Conservation (phyloP, 1,284 basidiomycete species). For the Tilletia walkeri region DNA sequence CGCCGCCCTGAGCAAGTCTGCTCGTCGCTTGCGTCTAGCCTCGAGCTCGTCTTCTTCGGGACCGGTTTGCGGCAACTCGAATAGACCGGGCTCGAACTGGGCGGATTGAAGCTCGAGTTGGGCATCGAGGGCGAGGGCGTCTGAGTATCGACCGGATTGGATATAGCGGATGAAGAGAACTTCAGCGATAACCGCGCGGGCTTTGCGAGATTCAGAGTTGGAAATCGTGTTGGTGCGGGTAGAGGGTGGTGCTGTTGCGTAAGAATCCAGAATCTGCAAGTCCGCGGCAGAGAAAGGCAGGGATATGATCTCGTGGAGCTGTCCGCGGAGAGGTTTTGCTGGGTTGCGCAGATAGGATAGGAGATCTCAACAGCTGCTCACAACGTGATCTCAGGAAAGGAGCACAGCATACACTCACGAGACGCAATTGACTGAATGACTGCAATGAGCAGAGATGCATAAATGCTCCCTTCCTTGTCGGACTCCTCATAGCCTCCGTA, state of each 20-base stretch:
- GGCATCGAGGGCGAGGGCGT: constrained; percentile 12
- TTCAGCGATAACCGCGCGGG: constrained; percentile 2
- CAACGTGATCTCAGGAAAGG: not conserved
- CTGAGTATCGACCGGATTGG: constrained; percentile 1
- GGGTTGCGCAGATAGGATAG: not conserved
- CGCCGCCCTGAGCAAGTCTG: not conserved
- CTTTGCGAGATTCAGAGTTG: not conserved
- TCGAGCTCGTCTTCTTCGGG: not conserved
- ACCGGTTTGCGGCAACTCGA: not conserved
- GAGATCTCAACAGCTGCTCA: not conserved
- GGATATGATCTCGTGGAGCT: not conserved
- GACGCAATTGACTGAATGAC: not conserved
- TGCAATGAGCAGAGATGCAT: not conserved
- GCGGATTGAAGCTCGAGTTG: constrained; percentile 5
- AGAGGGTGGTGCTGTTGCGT: not conserved
- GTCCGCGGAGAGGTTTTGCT: not conserved
- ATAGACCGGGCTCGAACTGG: not conserved
- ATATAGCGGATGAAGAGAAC: constrained; percentile 12
- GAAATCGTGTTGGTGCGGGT: not conserved
- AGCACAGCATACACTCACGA: not conserved
- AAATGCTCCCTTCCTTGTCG: too few species aligned
- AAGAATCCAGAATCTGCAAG: not conserved
- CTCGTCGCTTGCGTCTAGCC: constrained; percentile 10
- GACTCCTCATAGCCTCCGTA: not conserved
- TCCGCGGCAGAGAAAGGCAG: not conserved